Evolutionary conservation across 768 basidiomycete species (phyloP), one percentile per base, ranked within the genome.

Genomic region (Clavulina sp.): DNA sequence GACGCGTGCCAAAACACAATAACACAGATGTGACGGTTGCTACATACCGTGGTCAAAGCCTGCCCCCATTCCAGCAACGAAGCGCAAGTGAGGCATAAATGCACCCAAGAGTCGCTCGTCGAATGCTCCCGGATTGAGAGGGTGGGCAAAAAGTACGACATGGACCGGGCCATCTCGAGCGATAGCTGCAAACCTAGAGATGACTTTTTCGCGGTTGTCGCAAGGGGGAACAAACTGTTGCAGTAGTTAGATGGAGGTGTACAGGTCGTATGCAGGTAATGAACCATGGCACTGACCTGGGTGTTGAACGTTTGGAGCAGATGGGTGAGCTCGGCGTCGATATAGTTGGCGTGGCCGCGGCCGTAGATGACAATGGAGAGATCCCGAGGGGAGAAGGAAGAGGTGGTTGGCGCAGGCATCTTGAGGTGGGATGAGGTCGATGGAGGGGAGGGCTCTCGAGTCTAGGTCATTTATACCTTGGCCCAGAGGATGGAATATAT

Each of bases 31-130:
- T 32, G 18, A 23, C n/a, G n/a, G n/a, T n/a, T n/a, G n/a, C n/a
- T n/a, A n/a, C 56, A 26, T 26, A 58, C 57, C 56, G 49, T 58
- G 57, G 46, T 65, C 64, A 51, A 62, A 65, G 21, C 64, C 64
- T 3, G 63, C 63, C 21, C 63, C 64, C 41, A 58, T 55, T 21
- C 53, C 55, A 19, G 57, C 50, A 50, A 60, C 54, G 48, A 60
- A 50, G 29, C 48, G 29, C 24, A 57, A 53, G 4, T 46, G 43
- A 21, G 58, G 52, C 5, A 55, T 36, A 16, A 58, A 44, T 5
- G 26, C 24, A 18, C 48, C 46, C 16, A 49, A 49, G 16, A 49
- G 24, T 18, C 9, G 13, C 9, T 13, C 48, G 32, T 49, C 48
- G 48, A 49, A 33, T 16, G 24, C 26, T 7, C 13, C 48, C 16